Base-by-base conservation (phyloP, 1,284 basidiomycete genomes). In the Ceratobasidium sp. region DNA sequence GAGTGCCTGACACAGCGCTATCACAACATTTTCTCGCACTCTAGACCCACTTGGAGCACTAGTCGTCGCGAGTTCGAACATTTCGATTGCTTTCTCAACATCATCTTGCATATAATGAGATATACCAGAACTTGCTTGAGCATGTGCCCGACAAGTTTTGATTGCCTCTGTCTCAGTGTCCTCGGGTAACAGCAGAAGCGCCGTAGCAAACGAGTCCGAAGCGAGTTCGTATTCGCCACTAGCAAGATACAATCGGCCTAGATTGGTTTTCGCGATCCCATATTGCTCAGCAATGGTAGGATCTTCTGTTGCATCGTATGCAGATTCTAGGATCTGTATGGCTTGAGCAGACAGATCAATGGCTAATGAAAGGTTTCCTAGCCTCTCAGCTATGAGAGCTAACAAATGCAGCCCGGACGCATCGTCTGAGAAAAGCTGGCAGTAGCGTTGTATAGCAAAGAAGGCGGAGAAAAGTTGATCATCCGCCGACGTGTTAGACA, bases 251-350 rank as follows among this genome's bases (percentile, higher is more conserved):
- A 98, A 81, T 18, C 97, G 87, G 0, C 91, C 97, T 6, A 96
- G 82, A 74, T 94, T 98, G 41, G 87, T 83, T 74, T 95, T 92
- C 0, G 96, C 93, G 36, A 96, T 87, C 6, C 88, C 88, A 79
- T 92, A 99, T 74, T 88, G 88, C 30, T 85, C 82, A 79, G 98
- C 97, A 18, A 93, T 87, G 21, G 84, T 81, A 0, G 88, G 78
- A 61, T 92, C 91, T 79, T 99, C 97, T 1, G 87, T n/a, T 64
- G 90, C 88, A 79, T 99, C 97, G 80, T 98, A 99, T 34, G 88
- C 85, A 1, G 89, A 85, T 80, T 99, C 97, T 26, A 99, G 83
- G 14, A 96, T 83, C 0, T 81, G 74, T 3, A 93, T 91, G 3
- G 92, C 88, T 46, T 87, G 86, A n/a, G 84, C 81, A 23, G 92